These are phyloP conservation scores for Pseudogymnoascus sp. DNA, from an alignment of 2,329 filamentous ascomycete species.

Conservation along the genomic window DNA sequence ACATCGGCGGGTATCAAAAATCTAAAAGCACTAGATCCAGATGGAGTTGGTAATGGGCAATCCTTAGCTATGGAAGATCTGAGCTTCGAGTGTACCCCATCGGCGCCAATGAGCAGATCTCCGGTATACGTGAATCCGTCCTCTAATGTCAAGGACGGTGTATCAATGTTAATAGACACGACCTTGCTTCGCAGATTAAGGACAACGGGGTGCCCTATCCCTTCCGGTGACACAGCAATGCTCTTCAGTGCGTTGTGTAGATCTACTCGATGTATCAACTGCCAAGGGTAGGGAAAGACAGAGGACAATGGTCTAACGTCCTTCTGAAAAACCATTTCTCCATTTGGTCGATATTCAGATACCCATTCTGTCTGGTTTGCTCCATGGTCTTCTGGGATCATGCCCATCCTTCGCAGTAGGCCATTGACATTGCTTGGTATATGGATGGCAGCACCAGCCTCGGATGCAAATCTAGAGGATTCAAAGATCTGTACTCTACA, in stretches of 20 bases:
- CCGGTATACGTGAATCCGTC: slow-evolving; percentile 28
- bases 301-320: slow-evolving; percentile 32
- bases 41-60: neutral
- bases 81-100: slow-evolving; percentile 29
- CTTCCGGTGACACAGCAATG: slow-evolving; percentile 30
- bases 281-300: slow-evolving; percentile 39
- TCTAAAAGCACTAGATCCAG: neutral
- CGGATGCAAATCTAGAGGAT: slow-evolving; percentile 49
- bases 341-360: slow-evolving; percentile 35
- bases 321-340: slow-evolving; percentile 29
- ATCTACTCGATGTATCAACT: slow-evolving; percentile 36
- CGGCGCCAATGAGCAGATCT: slow-evolving; percentile 35
- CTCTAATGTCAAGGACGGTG: slow-evolving; percentile 35
- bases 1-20: slow-evolving; percentile 15
- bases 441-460: slow-evolving; percentile 57
- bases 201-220: slow-evolving; percentile 32
- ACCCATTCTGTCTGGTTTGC: slow-evolving; percentile 28
- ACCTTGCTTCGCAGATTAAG: slow-evolving; percentile 40
- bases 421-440: slow-evolving; percentile 56
- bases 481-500: slow-evolving; percentile 43
- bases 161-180: slow-evolving; percentile 37
- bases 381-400: slow-evolving; percentile 36
- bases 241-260: slow-evolving; percentile 35
- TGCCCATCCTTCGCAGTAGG: slow-evolving; percentile 42
- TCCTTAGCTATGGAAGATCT: neutral